Conservation (phyloP, 768 basidiomycete species). For the Kwoniella shandongensis region DNA sequence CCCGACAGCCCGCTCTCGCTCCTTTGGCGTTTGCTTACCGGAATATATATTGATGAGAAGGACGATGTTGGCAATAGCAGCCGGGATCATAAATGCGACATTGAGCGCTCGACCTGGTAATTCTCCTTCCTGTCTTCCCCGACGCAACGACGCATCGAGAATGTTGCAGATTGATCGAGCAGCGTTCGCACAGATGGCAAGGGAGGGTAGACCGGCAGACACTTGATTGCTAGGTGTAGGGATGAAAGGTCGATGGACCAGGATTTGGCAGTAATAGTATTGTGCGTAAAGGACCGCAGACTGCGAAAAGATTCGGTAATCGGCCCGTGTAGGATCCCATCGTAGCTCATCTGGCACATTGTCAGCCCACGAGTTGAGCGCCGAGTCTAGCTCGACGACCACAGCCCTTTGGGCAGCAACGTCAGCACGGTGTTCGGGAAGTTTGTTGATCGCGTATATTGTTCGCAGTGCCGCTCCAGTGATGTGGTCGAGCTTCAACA, state of each 20-base stretch:
- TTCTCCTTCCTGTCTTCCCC: constrained; percentile 56
- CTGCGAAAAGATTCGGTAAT: constrained; percentile 61
- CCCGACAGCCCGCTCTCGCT: constrained; percentile 60
- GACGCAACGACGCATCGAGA: constrained; percentile 61
- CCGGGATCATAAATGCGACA: constrained; percentile 48
- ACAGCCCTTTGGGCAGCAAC: constrained; percentile 54
- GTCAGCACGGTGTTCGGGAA: constrained; percentile 43
- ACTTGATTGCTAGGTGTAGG: constrained; percentile 56
- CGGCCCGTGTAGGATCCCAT: constrained; percentile 62
- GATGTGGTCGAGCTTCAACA: constrained; percentile 64
- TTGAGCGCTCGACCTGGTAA: constrained; percentile 47
- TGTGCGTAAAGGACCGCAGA: constrained; percentile 62
- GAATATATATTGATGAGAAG: constrained; percentile 64
- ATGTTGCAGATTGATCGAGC: constrained; percentile 74
- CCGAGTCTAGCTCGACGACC: constrained; percentile 67
- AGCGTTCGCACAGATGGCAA: constrained; percentile 79
- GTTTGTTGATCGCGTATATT: constrained; percentile 71
- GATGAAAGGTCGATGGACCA: constrained; percentile 76
- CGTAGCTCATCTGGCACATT: constrained; percentile 63
- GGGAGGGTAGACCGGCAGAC: constrained; percentile 60
- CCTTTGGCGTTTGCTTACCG: constrained; percentile 61
- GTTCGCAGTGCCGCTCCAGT: constrained; percentile 63
- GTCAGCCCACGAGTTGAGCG: constrained; percentile 71
- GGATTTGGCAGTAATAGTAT: constrained; percentile 65
- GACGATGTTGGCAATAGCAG: constrained; percentile 61